phyloP scores from a whole-genome alignment of 2,329 filamentous ascomycete species.

The Ilyonectria sp. region DNA sequence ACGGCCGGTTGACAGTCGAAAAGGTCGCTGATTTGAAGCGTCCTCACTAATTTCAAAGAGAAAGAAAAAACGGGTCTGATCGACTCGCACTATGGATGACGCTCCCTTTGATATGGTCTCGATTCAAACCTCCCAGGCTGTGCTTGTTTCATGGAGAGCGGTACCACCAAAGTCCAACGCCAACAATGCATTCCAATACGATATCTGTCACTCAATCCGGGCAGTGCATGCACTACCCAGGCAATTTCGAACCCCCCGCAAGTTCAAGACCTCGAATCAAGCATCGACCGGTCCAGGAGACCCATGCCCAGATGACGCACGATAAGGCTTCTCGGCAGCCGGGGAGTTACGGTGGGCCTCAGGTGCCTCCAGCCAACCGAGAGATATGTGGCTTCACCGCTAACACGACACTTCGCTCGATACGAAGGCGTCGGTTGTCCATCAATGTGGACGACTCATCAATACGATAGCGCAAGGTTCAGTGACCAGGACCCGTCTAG shows the following conservation, averaged over 20 bases:
- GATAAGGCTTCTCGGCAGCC: constrained; percentile 4
- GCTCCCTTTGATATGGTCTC: too few relatives aligned
- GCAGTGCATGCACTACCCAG: background rate
- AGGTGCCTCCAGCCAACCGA: background rate
- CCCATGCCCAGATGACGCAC: constrained; percentile 12
- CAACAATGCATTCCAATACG: background rate
- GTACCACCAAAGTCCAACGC: background rate
- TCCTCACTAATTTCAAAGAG: background rate
- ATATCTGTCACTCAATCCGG: background rate
- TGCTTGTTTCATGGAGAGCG: too few relatives aligned
- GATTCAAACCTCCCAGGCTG: too few relatives aligned
- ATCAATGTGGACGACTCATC: background rate
- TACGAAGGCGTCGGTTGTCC: background rate
- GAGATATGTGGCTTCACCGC: constrained; percentile 9
- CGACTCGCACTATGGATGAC: too few relatives aligned
- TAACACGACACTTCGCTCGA: background rate
- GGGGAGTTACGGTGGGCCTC: constrained; percentile 2
- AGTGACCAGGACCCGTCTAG: background rate
- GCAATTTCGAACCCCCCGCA: constrained; percentile 10
- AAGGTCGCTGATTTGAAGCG: background rate
- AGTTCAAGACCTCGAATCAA: constrained; percentile 2
- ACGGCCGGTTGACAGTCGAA: background rate
- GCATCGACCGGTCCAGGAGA: background rate
- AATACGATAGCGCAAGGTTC: background rate
- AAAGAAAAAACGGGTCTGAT: background rate